Conservation (phyloP, 176 grass and related monocot genomes). For the Puccinellia tenuiflora region DNA sequence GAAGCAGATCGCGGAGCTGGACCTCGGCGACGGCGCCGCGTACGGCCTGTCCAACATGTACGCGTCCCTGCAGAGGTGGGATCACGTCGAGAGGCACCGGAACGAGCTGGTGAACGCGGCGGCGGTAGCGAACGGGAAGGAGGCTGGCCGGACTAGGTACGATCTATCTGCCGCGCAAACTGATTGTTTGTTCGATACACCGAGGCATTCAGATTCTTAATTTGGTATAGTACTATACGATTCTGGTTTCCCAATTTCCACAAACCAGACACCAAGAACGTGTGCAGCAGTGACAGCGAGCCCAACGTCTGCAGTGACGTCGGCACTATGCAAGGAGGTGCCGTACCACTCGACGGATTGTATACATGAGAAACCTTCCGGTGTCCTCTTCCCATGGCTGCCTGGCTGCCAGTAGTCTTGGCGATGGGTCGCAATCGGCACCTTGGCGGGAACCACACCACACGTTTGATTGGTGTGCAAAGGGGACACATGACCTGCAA, state of each 20-base stretch:
- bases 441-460: no score
- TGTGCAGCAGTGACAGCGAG: neutral
- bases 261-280: no score
- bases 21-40: constrained; percentile 25
- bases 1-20: constrained; percentile 28
- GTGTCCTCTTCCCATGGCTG: neutral
- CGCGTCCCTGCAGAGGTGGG: constrained; percentile 33
- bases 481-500: no score
- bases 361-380: neutral
- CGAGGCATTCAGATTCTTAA: no score
- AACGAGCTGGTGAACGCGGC: neutral
- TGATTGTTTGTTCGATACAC: neutral
- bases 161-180: neutral
- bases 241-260: neutral
- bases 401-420: neutral
- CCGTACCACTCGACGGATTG: neutral
- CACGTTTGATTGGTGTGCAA: no score
- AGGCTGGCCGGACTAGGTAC: neutral
- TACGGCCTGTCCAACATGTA: constrained; percentile 39
- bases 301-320: neutral
- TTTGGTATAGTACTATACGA: no score
- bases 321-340: neutral
- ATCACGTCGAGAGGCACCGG: constrained; percentile 30
- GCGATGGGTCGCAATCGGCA: no score
- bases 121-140: neutral